Evolutionary conservation across 2,329 filamentous ascomycete species (phyloP).

Genomic region (Fusarium decemcellulare): DNA sequence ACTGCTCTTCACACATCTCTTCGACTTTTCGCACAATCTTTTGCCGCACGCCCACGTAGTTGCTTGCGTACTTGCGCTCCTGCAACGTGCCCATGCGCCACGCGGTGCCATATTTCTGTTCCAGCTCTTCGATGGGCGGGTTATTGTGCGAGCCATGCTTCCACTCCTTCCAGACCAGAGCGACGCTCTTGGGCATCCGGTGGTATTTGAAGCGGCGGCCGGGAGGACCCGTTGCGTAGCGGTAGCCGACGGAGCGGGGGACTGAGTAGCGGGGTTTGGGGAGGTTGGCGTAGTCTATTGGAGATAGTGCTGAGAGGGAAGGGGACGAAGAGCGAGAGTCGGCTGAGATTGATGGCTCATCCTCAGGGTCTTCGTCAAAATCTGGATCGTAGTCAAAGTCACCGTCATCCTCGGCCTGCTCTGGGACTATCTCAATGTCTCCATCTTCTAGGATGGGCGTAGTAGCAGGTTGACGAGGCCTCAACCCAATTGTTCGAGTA

Average conservation of each 20-base stretch:
- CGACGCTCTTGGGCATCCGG: slow-evolving; percentile 43
- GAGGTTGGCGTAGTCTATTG: neutral
- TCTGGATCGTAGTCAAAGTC: slow-evolving; percentile 10
- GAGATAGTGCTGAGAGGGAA: neutral
- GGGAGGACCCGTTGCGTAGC: slow-evolving; percentile 33
- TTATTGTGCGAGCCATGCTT: slow-evolving; percentile 42
- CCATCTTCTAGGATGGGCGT: too few species aligned
- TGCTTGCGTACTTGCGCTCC: slow-evolving; percentile 46
- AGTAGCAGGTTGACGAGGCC: too few species aligned
- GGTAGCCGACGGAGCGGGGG: slow-evolving; percentile 32
- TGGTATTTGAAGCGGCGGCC: slow-evolving; percentile 38
- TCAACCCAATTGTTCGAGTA: too few species aligned
- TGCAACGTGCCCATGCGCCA: slow-evolving; percentile 38
- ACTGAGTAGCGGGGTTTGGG: slow-evolving; percentile 36
- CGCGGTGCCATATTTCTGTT: slow-evolving; percentile 31
- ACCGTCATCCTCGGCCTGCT: neutral
- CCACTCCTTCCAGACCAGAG: slow-evolving; percentile 43
- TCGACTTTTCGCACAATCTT: slow-evolving; percentile 40
- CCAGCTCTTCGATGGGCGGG: slow-evolving; percentile 38
- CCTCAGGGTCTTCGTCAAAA: neutral
- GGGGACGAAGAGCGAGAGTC: neutral
- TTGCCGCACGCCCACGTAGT: slow-evolving; percentile 44
- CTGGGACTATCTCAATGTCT: neutral
- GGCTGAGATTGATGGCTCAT: neutral
- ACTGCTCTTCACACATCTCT: slow-evolving; percentile 26